These are phyloP conservation scores for Candida hungchunana DNA, from an alignment of 805 yeast species.

Conservation along the genomic window DNA sequence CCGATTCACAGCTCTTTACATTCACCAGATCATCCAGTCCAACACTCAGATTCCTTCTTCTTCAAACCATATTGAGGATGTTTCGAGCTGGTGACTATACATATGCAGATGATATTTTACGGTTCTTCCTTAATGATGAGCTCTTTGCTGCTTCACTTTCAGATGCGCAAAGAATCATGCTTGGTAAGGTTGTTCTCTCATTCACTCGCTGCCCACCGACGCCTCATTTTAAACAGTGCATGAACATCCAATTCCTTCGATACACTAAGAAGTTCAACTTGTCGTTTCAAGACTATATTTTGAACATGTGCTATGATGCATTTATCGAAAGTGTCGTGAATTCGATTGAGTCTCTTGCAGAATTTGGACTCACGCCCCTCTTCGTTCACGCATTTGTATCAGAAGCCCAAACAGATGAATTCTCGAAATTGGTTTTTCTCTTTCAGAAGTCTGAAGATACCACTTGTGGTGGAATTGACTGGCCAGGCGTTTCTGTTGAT, in stretches of 20 bases:
- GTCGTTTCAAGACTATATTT: constrained; percentile 17
- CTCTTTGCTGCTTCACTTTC: constrained; percentile 3
- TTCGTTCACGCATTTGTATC: constrained; percentile 14
- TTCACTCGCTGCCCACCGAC: constrained; percentile 17
- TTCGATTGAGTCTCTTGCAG: constrained; percentile 1
- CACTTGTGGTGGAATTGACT: constrained; percentile 11
- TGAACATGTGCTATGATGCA: constrained; percentile 12
- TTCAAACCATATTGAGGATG: constrained; percentile 21
- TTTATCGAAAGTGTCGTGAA: constrained; percentile 11
- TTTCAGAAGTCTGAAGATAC: neutral
- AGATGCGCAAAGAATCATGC: constrained; percentile 13
- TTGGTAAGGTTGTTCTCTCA: constrained; percentile 19
- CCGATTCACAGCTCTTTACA: neutral
- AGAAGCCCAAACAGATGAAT: constrained; percentile 9
- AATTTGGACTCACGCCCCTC: constrained; percentile 11
- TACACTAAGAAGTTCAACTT: constrained; percentile 15
- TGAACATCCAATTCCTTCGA: constrained; percentile 21
- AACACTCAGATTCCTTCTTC: constrained; percentile 16
- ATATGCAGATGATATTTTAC: constrained; percentile 3
- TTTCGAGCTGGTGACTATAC: constrained; percentile 17
- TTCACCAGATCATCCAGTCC: constrained; percentile 2
- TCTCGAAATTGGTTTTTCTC: constrained; percentile 3
- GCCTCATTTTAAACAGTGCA: constrained; percentile 17
- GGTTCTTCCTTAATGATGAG: constrained; percentile 14
- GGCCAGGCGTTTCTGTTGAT: constrained; percentile 16